Evolutionary conservation across 2,329 filamentous ascomycete genomes (phyloP), one percentile per base, ranked within the genome.

Genomic region (Talaromyces sp.): DNA sequence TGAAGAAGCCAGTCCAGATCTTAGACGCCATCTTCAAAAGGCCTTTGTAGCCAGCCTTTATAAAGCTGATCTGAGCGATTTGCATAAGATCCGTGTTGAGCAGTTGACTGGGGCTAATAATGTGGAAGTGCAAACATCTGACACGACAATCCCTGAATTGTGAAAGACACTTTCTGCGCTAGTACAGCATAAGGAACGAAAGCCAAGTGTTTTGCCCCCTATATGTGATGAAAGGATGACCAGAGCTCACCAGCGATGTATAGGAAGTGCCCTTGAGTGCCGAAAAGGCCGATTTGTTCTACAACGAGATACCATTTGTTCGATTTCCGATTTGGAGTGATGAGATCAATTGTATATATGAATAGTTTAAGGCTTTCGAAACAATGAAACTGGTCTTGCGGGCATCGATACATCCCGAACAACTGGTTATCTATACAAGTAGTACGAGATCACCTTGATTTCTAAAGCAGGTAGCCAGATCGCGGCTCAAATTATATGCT

Each of bases 401-500:
- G 27, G n/a, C 13, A 38, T 58, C 17, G 13, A 58, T 17, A 10
- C n/a, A 34, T 38, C 19, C 31, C 19, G 29, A 58, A 11, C 6
- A 19, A 56, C 10, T 3, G 5, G 31, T 47, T 10, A 5, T 61
- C 25, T 40, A 65, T 56, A 65, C 63, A 47, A 65, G 58, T 15
- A 65, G 29, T 19, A 65, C 49, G n/a, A 65, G 17, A 31, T 61
- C 40, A 5, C 58, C 58, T 58, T 54, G 45, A 15, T 27, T 40
- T 38, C 38, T 58, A 58, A 65, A 65, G 13, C 49, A 54, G 17
- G 19, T 31, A 45, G 58, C 58, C 17, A 65, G 51, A 56, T 65
- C 49, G 10, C 56, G 49, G 47, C 6, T 61, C 49, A 40, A 25
- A 40, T 11, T 17, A 61, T 56, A 22, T 56, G 22, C 58, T 22